These are phyloP conservation scores for Paradendryphiella salina DNA, from an alignment of 2,329 filamentous ascomycete genomes.

Conservation along the genomic window DNA sequence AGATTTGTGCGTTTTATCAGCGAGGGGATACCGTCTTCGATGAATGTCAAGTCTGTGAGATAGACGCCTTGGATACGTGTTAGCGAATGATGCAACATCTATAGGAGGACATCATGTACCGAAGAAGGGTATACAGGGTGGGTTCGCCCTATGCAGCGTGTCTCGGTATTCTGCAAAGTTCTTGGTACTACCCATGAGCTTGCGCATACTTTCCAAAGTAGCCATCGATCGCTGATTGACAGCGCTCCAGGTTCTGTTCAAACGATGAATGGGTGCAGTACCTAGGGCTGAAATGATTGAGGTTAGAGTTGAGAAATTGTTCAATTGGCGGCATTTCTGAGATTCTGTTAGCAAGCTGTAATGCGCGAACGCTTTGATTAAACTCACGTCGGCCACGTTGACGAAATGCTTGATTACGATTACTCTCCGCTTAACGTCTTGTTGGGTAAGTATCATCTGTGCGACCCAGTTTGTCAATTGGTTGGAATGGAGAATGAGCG, in stretches of 20 bases:
- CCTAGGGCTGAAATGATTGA: constrained; percentile 96
- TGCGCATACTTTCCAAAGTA: constrained; percentile 86
- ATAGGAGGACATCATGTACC: constrained; percentile 58
- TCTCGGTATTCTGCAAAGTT: constrained; percentile 98
- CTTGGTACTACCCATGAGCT: constrained; percentile 94
- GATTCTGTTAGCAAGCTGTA: constrained; percentile 26
- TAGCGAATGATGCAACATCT: not conserved
- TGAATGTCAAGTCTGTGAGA: constrained; percentile 95
- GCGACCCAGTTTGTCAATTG: constrained; percentile 99
- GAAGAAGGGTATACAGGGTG: constrained; percentile 97
- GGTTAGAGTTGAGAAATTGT: constrained; percentile 97
- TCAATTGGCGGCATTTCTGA: constrained; percentile 88
- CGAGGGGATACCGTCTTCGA: constrained; percentile 96
- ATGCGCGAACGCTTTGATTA: not conserved
- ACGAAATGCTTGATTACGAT: constrained; percentile 99
- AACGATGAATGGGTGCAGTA: constrained; percentile 90
- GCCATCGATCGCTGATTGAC: constrained; percentile 82
- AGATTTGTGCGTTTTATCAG: constrained; percentile 94
- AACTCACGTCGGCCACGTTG: constrained; percentile 85
- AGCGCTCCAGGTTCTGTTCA: constrained; percentile 92
- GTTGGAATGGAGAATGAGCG: constrained; percentile 94
- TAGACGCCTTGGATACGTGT: constrained; percentile 71
- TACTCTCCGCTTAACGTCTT: constrained; percentile 92
- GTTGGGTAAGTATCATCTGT: constrained; percentile 95
- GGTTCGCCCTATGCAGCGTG: constrained; percentile 86